Base-by-base conservation (phyloP, 164 flowering plant species). In the Umbilicus rupestris region DNA sequence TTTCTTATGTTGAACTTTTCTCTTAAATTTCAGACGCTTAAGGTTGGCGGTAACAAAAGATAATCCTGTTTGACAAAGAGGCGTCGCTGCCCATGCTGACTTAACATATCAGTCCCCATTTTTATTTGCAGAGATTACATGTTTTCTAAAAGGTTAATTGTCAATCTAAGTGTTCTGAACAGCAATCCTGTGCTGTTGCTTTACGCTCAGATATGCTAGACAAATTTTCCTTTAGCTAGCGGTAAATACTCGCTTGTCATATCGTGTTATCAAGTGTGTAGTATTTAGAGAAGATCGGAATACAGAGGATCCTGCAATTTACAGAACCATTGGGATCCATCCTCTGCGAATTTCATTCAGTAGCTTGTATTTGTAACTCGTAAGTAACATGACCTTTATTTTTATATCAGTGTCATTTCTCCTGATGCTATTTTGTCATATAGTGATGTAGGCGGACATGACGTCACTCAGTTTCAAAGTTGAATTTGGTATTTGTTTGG, bases 21-120 rank as follows among this genome's bases (percentile, higher is more conserved):
- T 39, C 45, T 60, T 63, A 28, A 35, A 41, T 63, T 66, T 68
- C 70, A 68, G 74, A 67, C 70, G 69, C 70, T 67, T 58, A 64
- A 44, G 62, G 65, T 65, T 47, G 67, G 42, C 20, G 42, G 30
- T 63, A 44, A 60, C 26, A 45, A 70, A 39, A 50, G 72, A 66
- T 72, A 59, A 39, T 50, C 65, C 26, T 19, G 49, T 55, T 31
- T 20, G 3, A 33, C 29, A 55, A 55, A 55, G 33, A 26, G 60
- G 60, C 11, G 60, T 26, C 19, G 33, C 31, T 14, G 19, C 33
- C 31, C 19, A 12, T 28, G 22, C 60, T 28, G 60, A 28, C 33
- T 12, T 28, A 58, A 31, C 41, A 31, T 42, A 22, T 55, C 20
- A 10, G 24, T 63, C 50, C 68, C 59, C 58, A 16, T 28, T 28